These are phyloP conservation scores for Cryptococcus deneoformans DNA, from an alignment of 1,284 basidiomycete genomes.

Conservation along the genomic window DNA sequence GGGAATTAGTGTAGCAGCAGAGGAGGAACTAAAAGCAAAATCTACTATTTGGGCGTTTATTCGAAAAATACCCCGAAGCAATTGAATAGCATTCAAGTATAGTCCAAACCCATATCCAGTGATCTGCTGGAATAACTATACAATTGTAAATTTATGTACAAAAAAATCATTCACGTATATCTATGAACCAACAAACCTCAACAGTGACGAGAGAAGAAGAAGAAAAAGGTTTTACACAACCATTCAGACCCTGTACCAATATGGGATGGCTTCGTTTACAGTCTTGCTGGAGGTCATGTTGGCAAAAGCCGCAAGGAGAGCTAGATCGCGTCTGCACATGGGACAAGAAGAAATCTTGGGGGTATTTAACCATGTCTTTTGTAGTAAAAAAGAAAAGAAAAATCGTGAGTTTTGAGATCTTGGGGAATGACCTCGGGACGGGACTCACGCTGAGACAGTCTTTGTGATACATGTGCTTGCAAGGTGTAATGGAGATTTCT, in stretches of 20 bases:
- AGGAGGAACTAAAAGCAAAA: no score
- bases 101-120: no score
- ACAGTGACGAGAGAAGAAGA: neutral
- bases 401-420: no score
- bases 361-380: constrained; percentile 33
- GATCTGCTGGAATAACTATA: no score
- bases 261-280: neutral
- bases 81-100: no score
- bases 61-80: no score
- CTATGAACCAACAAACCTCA: neutral
- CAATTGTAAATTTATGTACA: neutral
- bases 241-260: neutral
- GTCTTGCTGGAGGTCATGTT: constrained; percentile 18
- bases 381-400: neutral
- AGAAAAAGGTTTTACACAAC: neutral
- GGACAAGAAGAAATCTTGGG: constrained; percentile 38
- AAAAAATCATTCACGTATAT: neutral
- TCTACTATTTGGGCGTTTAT: no score
- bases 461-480: constrained; percentile 45
- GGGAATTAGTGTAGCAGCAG: no score
- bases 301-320: constrained; percentile 21
- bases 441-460: constrained; percentile 33
- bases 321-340: constrained; percentile 43
- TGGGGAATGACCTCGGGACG: neutral
- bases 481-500: constrained; percentile 31